Percentiles rank a stretch among this genome's conserved stretches.
phyloP scores from a whole-genome alignment of 805 yeast species.

The Cyberlindnera veronae region DNA sequence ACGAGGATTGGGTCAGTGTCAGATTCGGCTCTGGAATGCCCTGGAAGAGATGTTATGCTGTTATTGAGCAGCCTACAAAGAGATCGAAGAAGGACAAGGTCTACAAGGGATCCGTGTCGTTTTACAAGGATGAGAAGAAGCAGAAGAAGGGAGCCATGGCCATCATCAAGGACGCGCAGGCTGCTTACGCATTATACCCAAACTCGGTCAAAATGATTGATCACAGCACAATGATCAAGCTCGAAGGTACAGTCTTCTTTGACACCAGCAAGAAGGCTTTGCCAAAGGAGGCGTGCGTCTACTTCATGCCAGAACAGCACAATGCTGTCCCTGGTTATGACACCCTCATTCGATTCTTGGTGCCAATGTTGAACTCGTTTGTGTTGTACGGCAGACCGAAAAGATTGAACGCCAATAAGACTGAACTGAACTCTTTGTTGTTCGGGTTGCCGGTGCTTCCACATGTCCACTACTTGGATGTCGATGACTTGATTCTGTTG shows the following conservation, averaged over 20 bases:
- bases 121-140: conserved; percentile 79
- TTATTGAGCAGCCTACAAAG: conserved; percentile 65
- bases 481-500: conserved; percentile 52
- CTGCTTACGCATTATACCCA: conserved; percentile 91
- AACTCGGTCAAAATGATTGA: conserved; percentile 78
- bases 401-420: conserved; percentile 69
- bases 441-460: conserved; percentile 86
- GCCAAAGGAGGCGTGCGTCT: conserved; percentile 58
- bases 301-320: conserved; percentile 80
- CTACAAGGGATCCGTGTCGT: conserved; percentile 37
- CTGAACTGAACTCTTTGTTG: conserved; percentile 59
- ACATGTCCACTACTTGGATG: conserved; percentile 64
- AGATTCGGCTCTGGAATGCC: conserved; percentile 98
- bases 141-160: conserved; percentile 78
- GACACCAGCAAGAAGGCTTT: conserved; percentile 43
- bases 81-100: conserved; percentile 42
- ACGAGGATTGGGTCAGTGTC: conserved; percentile 93
- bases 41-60: conserved; percentile 93
- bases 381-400: conserved; percentile 79
- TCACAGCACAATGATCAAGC: conserved; percentile 80
- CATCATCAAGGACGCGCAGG: conserved; percentile 60
- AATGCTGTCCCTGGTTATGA: conserved; percentile 82
- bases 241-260: conserved; percentile 77
- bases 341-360: conserved; percentile 74
- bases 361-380: conserved; percentile 75